Evolutionary conservation across 148 eudicot genomes (phyloP), one percentile per base, ranked within the genome.

Genomic region (Simmondsia chinensis): DNA sequence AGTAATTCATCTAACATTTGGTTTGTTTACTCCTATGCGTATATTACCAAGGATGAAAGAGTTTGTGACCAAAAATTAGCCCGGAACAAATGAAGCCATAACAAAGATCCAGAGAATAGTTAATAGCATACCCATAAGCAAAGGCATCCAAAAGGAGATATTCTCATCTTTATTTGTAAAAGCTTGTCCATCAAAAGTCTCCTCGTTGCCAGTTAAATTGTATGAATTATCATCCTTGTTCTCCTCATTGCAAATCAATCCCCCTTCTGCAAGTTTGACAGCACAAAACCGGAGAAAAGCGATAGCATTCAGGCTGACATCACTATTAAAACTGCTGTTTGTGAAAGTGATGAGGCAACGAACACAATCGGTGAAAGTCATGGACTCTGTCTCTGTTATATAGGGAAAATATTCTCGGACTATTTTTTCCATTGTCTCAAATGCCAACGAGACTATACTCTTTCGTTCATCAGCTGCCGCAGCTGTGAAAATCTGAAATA

Each of bases 221-320:
- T 74, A 62, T 24, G 71, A 64, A 49, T 59, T 67, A 52, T 69
- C 72, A 61, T 64, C 65, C 44, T 66, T 70, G 37, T 43, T 68
- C 37, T 76, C 76, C 56, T 71, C 81, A 49, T 63, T 68, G 64
- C 73, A 70, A 61, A 74, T 72, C 56, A 91, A 71, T 35, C 88
- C 95, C 18, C 94, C 99, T 41, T 93, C 96, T 12, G 99, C 96
- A 64, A 93, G 91, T 68, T 93, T 93, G 69, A 86, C 77, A 46
- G 99, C 99, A 56, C 96, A 93, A 61, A 79, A 93, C 46, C 96
- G 96, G 38, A 93, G 91, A 75, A 86, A 93, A 38, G 99, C 99
- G 39, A 93, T 93, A 39, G 99, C 96, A 65, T 93, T 93, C 60
- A 86, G 84, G 79, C 96, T 82, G 50, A 86, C 96, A 59, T 93